phyloP scores from a whole-genome alignment of 345 rosid genomes.

The Populus tremula region DNA sequence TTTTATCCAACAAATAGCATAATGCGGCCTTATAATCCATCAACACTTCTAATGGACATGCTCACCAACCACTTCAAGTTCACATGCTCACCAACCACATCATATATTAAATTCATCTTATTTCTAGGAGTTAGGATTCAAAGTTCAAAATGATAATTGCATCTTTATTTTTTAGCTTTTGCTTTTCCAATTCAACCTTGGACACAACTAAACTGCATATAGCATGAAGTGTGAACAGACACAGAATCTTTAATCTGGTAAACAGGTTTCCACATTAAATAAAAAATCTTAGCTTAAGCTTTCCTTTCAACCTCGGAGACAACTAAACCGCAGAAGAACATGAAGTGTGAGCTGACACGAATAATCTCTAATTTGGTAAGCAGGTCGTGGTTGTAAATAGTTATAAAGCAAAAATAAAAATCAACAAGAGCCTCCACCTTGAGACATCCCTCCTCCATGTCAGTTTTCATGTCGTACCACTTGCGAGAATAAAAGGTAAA shows the following conservation, averaged over 20 bases:
- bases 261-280: too few species aligned
- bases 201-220: neutral
- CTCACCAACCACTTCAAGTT: neutral
- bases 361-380: neutral
- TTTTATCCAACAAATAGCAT: accelerated
- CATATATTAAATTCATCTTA: neutral
- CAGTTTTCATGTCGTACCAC: too few species aligned
- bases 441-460: too few species aligned
- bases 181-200: neutral
- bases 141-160: neutral
- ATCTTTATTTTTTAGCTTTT: too few species aligned
- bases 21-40: accelerated
- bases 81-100: neutral
- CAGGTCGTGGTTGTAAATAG: too few species aligned
- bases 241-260: neutral
- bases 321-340: neutral
- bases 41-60: too few species aligned
- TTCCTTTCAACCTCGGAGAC: neutral
- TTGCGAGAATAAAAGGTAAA: too few species aligned
- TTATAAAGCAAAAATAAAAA: too few species aligned
- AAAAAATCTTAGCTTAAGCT: neutral
- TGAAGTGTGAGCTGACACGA: neutral
- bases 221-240: too few species aligned
- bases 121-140: neutral
- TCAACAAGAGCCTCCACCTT: too few species aligned